A percentile compares a stretch with the other conserved stretches of the same genome.
Evolutionary conservation across 176 grass and related monocot genomes (phyloP).

Genomic region (Phragmites australis): DNA sequence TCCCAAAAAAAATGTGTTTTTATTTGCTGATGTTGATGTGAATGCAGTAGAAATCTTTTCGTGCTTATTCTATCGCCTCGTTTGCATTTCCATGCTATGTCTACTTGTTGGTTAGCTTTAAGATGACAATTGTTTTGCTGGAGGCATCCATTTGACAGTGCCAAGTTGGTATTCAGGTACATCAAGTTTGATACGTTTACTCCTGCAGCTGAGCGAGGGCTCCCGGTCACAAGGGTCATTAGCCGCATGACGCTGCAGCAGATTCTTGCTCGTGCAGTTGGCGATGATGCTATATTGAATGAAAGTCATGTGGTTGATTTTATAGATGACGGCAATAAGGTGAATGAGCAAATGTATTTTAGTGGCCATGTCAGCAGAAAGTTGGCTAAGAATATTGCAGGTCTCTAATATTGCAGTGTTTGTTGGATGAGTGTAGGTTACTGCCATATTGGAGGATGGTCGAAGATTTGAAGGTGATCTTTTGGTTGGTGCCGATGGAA

Average conservation of each 20-base stretch:
- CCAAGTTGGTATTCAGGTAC: conserved; percentile 75
- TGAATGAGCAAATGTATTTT: conserved; percentile 20
- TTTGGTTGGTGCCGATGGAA: conserved; percentile 96
- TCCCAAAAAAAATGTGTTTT: neutral
- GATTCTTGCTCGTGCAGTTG: conserved; percentile 80
- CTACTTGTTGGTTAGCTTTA: conserved; percentile 3
- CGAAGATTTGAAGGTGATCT: conserved; percentile 88
- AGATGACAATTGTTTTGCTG: neutral
- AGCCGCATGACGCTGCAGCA: conserved; percentile 96
- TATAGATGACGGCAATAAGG: conserved; percentile 85
- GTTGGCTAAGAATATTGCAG: neutral
- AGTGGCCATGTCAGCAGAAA: neutral
- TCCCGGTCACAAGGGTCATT: conserved; percentile 95
- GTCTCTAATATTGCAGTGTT: conserved; percentile 9
- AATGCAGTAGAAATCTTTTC: too few species aligned
- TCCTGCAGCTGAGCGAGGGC: conserved; percentile 79
- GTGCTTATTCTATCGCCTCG: neutral
- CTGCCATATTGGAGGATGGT: conserved; percentile 81
- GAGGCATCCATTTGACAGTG: conserved; percentile 52
- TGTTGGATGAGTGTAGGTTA: conserved; percentile 52
- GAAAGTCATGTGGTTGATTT: conserved; percentile 85
- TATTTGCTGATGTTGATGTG: neutral
- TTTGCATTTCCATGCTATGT: conserved; percentile 8
- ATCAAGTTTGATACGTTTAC: conserved; percentile 98
- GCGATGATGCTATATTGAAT: conserved; percentile 72